Conservation (phyloP, 2,329 filamentous ascomycete genomes). For the Alternaria alternata region DNA sequence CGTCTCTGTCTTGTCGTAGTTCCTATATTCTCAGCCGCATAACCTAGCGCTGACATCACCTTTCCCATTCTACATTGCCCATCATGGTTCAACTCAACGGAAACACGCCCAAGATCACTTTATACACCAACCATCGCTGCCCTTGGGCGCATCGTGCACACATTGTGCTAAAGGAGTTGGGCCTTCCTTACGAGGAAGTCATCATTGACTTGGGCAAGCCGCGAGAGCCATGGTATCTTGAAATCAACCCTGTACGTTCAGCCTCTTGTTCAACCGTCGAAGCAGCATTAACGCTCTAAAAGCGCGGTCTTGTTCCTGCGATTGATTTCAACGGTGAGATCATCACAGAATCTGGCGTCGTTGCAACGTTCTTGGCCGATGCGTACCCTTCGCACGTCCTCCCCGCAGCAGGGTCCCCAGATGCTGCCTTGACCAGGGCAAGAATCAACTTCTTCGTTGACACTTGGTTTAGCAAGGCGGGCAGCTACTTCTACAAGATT, state of each 20-base stretch:
- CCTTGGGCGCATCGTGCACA: conserved; percentile 80
- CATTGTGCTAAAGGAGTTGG: conserved; percentile 72
- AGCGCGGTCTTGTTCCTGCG: conserved; percentile 76
- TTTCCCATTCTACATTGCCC: conserved; percentile 1
- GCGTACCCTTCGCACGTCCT: conserved; percentile 72
- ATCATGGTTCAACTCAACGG: conserved; percentile 36
- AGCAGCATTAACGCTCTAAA: conserved; percentile 2
- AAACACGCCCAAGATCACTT: conserved; percentile 61
- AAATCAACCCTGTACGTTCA: conserved; percentile 70
- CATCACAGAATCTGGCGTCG: conserved; percentile 76
- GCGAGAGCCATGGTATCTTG: conserved; percentile 75
- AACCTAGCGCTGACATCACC: conserved; percentile 3
- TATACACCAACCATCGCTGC: conserved; percentile 76
- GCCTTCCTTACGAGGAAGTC: conserved; percentile 72
- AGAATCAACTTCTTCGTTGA: conserved; percentile 77
- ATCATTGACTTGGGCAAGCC: conserved; percentile 75
- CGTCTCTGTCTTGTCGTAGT: not conserved
- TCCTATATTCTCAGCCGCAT: not conserved
- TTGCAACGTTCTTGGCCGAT: conserved; percentile 76
- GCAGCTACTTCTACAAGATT: conserved; percentile 57
- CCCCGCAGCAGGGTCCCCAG: conserved; percentile 63
- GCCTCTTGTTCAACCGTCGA: not conserved
- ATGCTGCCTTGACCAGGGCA: conserved; percentile 69
- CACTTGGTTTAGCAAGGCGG: conserved; percentile 70
- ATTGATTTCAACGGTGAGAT: conserved; percentile 70